phyloP scores from a whole-genome alignment of 2,329 filamentous ascomycete genomes.

The Cryphonectria radicalis region DNA sequence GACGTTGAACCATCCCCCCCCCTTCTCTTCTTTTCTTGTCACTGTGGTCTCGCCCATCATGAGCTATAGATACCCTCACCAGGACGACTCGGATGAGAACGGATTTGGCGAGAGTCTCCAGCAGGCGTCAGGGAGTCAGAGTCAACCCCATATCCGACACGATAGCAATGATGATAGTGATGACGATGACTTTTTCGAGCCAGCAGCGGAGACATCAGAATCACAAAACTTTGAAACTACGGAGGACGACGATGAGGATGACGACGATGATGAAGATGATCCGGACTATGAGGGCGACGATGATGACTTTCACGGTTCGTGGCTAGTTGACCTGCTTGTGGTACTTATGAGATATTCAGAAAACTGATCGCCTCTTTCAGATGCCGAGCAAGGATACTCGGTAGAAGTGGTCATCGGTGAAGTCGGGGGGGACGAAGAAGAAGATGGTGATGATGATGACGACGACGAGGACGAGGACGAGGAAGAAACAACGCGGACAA shows the following conservation, averaged over 20 bases:
- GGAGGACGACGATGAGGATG: slow-evolving; percentile 29
- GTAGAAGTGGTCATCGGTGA: slow-evolving; percentile 30
- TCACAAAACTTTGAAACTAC: slow-evolving; percentile 8
- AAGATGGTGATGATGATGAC: slow-evolving; percentile 30
- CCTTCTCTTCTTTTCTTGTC: not conserved
- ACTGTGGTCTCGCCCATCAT: slow-evolving; percentile 12
- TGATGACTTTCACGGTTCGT: slow-evolving; percentile 31
- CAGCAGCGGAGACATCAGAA: slow-evolving; percentile 18
- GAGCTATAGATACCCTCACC: slow-evolving; percentile 27
- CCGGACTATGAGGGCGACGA: slow-evolving; percentile 35
- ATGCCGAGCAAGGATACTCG: slow-evolving; percentile 26
- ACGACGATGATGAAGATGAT: slow-evolving; percentile 34
- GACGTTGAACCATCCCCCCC: not conserved
- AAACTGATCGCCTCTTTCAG: slow-evolving; percentile 12
- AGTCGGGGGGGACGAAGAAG: slow-evolving; percentile 29
- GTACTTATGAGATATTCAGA: not conserved
- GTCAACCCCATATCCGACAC: slow-evolving; percentile 10
- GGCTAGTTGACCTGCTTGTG: too few species aligned
- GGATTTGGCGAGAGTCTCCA: slow-evolving; percentile 27
- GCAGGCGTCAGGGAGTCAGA: slow-evolving; percentile 15
- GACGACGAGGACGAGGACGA: slow-evolving; percentile 28
- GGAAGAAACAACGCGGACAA: not conserved
- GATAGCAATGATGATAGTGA: slow-evolving; percentile 10
- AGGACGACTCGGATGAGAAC: slow-evolving; percentile 30
- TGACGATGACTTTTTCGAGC: slow-evolving; percentile 27